A percentile compares a stretch with the other conserved stretches of the same genome.
phyloP scores from a whole-genome alignment of 768 basidiomycete genomes.

The Guyanaporus albipodus region DNA sequence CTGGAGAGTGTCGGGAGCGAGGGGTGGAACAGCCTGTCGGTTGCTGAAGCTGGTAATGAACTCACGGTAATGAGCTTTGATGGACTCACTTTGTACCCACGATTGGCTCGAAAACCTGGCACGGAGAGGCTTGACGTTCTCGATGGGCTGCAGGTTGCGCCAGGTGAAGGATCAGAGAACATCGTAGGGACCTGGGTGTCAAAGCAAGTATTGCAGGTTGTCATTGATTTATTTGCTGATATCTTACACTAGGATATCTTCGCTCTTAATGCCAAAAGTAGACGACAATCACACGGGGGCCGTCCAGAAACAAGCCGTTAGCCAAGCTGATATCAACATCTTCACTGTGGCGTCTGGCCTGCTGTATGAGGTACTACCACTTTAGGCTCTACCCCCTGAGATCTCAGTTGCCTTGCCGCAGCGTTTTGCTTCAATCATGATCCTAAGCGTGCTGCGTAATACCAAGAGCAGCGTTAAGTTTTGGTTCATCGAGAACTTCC shows the following conservation, averaged over 20 bases:
- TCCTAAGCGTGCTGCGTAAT: conserved; percentile 90
- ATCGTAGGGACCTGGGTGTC: conserved; percentile 48
- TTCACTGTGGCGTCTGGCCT: conserved; percentile 98
- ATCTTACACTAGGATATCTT: conserved; percentile 37
- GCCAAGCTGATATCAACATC: conserved; percentile 93
- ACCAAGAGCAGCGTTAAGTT: conserved; percentile 96
- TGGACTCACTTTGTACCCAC: conserved; percentile 84
- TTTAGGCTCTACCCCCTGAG: neutral
- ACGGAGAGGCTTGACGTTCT: conserved; percentile 85
- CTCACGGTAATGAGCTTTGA: conserved; percentile 87
- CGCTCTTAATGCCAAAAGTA: conserved; percentile 37
- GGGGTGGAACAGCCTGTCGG: conserved; percentile 78
- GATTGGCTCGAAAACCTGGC: conserved; percentile 63
- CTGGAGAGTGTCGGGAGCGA: conserved; percentile 86
- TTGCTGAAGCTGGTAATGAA: conserved; percentile 65
- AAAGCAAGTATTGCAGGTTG: conserved; percentile 38
- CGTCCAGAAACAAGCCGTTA: conserved; percentile 25
- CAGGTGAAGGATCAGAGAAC: conserved; percentile 32
- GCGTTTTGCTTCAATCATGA: conserved; percentile 99
- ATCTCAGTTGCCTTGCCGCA: conserved; percentile 30
- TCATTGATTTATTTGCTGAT: conserved; percentile 1
- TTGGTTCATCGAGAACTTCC: conserved; percentile 99
- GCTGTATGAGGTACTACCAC: conserved; percentile 79
- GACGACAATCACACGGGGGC: conserved; percentile 18
- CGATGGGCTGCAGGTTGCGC: conserved; percentile 37